Evolutionary conservation across 1,284 basidiomycete genomes (phyloP), one percentile per base, ranked within the genome.

Genomic region (Exobasidium rhododendri): DNA sequence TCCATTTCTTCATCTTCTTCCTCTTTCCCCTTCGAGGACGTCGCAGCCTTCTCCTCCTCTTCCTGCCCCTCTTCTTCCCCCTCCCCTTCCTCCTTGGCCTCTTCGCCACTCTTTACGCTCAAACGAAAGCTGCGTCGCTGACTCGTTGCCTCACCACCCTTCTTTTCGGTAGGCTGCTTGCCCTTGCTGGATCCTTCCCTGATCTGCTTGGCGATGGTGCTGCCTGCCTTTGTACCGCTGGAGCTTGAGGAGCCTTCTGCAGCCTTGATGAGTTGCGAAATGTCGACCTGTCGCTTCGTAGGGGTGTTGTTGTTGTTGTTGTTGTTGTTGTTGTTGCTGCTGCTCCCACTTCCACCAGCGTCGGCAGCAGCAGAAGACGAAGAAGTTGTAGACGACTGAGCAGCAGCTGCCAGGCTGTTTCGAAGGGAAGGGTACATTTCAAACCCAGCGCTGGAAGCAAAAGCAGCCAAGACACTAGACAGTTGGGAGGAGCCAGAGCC

Each of bases 401-500:
- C 47, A 50, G 47, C 47, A 17, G 47, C 47, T 50, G 20, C 13
- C 20, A 50, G 26, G 28, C 24, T 50, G n/a, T 50, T 28, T 20
- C 47, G 47, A 24, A 35, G 17, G 17, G 58, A 26, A 17, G 22
- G 4, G 2, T 13, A 35, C 28, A 55, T 43, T 28, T 26, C 67
- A 56, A 47, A 74, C 59, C 82, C 82, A 4, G 80, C 88, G 0
- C 88, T 87, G 3, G 81, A 81, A 3, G 91, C 88, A 55, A 96
- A 84, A 2, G 93, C 90, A 28, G 94, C 92, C 50, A 97, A 85
- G 86, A 97, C 92, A 43, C 89, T 88, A 2, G 91, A 90, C 13
- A 97, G 81, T 13, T 91, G 85, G 14, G 88, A 87, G 20, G 61
- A 59, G 7, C 35, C 35, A 17, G 35, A 10, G 17, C 35, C 35